These are phyloP conservation scores for Candida nonsorbophila DNA, from an alignment of 805 yeast species.

Conservation along the genomic window DNA sequence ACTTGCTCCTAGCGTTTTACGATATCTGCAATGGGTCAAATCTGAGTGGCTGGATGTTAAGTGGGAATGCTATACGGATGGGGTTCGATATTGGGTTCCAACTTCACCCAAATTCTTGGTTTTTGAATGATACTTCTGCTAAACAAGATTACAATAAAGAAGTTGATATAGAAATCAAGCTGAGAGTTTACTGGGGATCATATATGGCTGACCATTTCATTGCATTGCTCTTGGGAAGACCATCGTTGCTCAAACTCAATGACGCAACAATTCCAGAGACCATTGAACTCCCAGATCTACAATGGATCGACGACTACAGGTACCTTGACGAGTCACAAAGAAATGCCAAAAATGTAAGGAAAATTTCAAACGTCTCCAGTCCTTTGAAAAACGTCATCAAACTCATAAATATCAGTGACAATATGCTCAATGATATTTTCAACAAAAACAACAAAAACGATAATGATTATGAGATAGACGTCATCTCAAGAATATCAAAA, in stretches of 20 bases:
- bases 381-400: constrained; percentile 40
- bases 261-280: constrained; percentile 60
- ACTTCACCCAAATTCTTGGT: constrained; percentile 58
- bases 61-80: constrained; percentile 59
- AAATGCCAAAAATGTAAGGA: constrained; percentile 10
- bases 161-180: constrained; percentile 51
- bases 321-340: constrained; percentile 22
- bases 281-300: constrained; percentile 54
- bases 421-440: constrained; percentile 41
- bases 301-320: constrained; percentile 57
- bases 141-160: constrained; percentile 35
- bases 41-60: constrained; percentile 58
- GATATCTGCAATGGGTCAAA: constrained; percentile 57
- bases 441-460: constrained; percentile 27
- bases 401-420: constrained; percentile 40
- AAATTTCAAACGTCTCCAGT: constrained; percentile 32
- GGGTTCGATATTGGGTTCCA: constrained; percentile 65
- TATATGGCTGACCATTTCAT: constrained; percentile 62
- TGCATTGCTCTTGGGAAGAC: constrained; percentile 54
- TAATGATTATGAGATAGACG: constrained; percentile 24
- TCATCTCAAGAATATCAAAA: constrained; percentile 33
- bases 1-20: constrained; percentile 53
- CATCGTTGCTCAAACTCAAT: constrained; percentile 47
- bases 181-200: constrained; percentile 64
- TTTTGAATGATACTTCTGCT: too few relatives aligned